A percentile compares a stretch with the other conserved stretches of the same genome.
Evolutionary conservation across 2,329 filamentous ascomycete genomes (phyloP).

Genomic region (Aspergillus felis): DNA sequence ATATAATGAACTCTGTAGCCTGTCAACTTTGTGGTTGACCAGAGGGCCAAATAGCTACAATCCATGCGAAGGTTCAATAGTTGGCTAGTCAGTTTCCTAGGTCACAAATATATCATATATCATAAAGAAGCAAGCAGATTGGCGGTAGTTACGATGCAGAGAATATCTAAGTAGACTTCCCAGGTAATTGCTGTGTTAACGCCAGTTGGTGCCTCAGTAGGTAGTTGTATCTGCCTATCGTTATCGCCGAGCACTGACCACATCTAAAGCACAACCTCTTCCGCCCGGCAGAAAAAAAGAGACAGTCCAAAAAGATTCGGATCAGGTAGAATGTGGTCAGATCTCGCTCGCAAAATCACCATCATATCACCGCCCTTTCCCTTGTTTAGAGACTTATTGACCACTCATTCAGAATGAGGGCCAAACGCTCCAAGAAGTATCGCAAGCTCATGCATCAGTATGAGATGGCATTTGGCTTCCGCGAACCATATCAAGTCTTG

Average conservation of each 20-base stretch:
- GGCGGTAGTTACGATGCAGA: background rate
- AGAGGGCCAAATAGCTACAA: background rate
- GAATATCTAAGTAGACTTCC: no score
- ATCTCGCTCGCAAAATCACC: constrained; percentile 6
- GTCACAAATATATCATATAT: background rate
- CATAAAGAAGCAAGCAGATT: background rate
- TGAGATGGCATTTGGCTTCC: constrained; percentile 81
- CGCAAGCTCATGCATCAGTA: constrained; percentile 93
- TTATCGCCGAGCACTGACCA: constrained; percentile 23
- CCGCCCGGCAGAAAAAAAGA: constrained; percentile 35
- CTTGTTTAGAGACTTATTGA: constrained; percentile 6
- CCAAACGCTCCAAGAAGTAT: constrained; percentile 69
- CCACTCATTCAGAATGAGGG: constrained; percentile 54
- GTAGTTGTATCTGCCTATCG: background rate
- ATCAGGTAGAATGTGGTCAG: constrained; percentile 9
- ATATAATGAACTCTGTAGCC: background rate
- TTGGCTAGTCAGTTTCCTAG: background rate
- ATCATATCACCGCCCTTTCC: constrained; percentile 2
- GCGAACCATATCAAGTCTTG: constrained; percentile 89
- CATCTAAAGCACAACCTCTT: constrained; percentile 10
- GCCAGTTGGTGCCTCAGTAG: background rate
- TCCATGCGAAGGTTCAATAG: background rate
- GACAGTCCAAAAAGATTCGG: constrained; percentile 24
- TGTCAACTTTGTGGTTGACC: background rate
- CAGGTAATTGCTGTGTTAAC: background rate